Evolutionary conservation across 306 rosid species (phyloP), one percentile per base, ranked within the genome.

Genomic region (Cicer pinnatifidum): DNA sequence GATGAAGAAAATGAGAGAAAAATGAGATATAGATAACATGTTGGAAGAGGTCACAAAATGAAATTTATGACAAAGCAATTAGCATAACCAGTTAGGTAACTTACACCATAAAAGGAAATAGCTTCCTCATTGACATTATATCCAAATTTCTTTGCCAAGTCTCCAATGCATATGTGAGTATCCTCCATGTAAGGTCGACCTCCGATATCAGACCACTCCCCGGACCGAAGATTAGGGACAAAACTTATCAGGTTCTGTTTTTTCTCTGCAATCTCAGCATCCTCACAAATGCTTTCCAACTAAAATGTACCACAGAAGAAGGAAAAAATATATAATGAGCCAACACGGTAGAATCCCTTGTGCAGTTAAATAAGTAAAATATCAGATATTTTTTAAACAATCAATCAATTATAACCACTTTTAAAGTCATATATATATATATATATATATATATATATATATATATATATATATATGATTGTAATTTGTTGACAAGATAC

Each of bases 191-290:
- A 46, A 40, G 83, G 43, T 40, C 97, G 97, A 11, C 69, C 68
- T 39, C 99, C 97, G 12, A 90, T 95, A 73, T 95, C 90, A 47
- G 97, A 91, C 92, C 97, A 95, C 78, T 91, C 99, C 48, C 99
- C 99, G 6, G 96, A 90, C 64, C 97, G 85, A 79, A 95, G 89
- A 59, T 75, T 12, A 16, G 96, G 97, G 56, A 80, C 83, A 68
- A 86, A 88, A 71, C 80, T 72, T 39, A 81, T 23, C 68, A 48
- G 67, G 40, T 78, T 88, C 76, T 87, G 96, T 23, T 78, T 92
- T 59, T 65, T 83, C 37, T 91, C 96, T n/a, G 72, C 76, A 75
- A 71, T 84, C 67, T 81, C 92, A 37, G 89, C 37, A 41, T 95
- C 87, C 84, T 95, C 99, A 43, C 88, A 84, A 76, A 95, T 95